Percentiles rank a stretch among this genome's conserved stretches.
phyloP scores from a whole-genome alignment of 106 monocot genomes.

The Agapanthus africanus region DNA sequence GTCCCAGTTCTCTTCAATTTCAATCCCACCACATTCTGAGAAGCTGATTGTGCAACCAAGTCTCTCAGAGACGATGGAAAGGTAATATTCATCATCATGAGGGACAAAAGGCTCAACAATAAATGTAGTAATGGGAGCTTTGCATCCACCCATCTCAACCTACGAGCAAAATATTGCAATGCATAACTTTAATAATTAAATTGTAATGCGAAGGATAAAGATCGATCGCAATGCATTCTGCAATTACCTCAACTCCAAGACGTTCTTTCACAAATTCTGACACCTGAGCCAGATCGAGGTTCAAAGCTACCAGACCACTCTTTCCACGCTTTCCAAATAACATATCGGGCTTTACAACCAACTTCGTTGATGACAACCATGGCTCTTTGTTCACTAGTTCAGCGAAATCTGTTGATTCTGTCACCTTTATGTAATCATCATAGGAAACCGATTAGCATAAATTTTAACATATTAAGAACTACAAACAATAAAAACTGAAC shows the following conservation, averaged over 20 bases:
- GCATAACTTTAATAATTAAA: no score
- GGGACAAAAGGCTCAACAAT: conserved; percentile 87
- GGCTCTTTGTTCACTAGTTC: conserved; percentile 54
- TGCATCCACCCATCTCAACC: conserved; percentile 83
- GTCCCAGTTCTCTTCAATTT: conserved; percentile 94
- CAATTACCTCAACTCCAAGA: conserved; percentile 66
- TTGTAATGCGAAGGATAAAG: background rate
- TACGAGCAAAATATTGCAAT: no score
- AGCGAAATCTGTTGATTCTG: conserved; percentile 66
- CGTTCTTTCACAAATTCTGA: conserved; percentile 74
- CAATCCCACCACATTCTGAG: conserved; percentile 89
- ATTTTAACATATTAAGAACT: no score
- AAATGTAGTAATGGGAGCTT: conserved; percentile 88
- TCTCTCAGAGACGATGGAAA: conserved; percentile 76
- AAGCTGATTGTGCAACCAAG: conserved; percentile 78
- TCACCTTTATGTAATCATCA: conserved; percentile 67
- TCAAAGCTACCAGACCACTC: conserved; percentile 87
- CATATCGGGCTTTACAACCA: conserved; percentile 98
- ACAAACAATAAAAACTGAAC: no score
- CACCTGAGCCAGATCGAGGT: conserved; percentile 75
- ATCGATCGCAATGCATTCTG: no score
- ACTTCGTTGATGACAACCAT: conserved; percentile 80
- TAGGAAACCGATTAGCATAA: no score
- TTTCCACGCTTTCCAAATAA: conserved; percentile 98
- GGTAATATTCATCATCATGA: conserved; percentile 76